Evolutionary conservation across 2,329 filamentous ascomycete species (phyloP).

Genomic region (Exophiala aquamarina): DNA sequence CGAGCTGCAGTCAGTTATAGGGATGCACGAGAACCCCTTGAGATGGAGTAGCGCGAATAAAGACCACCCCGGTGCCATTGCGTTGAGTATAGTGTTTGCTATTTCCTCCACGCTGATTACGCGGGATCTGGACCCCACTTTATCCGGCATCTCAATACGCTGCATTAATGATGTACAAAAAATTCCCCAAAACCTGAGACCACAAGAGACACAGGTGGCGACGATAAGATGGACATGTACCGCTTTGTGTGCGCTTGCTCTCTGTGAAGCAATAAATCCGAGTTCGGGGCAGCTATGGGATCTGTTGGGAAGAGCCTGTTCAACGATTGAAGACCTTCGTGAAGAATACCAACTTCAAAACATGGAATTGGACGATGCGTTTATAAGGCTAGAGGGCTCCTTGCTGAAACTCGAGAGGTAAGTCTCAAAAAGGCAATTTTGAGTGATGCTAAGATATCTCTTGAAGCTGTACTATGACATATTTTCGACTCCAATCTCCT

Average conservation of each 20-base stretch:
- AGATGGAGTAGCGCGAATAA: conserved; percentile 12
- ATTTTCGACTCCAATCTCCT: conserved; percentile 8
- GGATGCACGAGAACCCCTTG: conserved; percentile 13
- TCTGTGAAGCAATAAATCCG: conserved; percentile 12
- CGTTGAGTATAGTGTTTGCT: conserved; percentile 14
- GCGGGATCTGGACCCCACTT: conserved; percentile 10
- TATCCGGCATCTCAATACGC: conserved; percentile 7
- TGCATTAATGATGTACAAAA: conserved; percentile 6
- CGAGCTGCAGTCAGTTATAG: neutral
- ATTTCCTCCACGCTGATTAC: conserved; percentile 11
- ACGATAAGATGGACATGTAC: conserved; percentile 9
- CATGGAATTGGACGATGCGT: conserved; percentile 1
- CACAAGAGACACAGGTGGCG: neutral
- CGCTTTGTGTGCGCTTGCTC: conserved; percentile 13
- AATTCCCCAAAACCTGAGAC: neutral
- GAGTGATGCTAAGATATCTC: neutral
- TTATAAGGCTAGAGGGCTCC: conserved; percentile 2
- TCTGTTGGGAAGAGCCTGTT: conserved; percentile 10
- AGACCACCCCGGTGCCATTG: neutral
- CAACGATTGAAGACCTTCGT: conserved; percentile 13
- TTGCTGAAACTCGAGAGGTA: conserved; percentile 16
- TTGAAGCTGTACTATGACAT: conserved; percentile 1
- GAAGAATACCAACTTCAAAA: neutral
- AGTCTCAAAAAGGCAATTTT: neutral
- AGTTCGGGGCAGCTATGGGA: conserved; percentile 13